Conservation (phyloP, 805 yeast genomes). For the Metschnikowia matae region DNA sequence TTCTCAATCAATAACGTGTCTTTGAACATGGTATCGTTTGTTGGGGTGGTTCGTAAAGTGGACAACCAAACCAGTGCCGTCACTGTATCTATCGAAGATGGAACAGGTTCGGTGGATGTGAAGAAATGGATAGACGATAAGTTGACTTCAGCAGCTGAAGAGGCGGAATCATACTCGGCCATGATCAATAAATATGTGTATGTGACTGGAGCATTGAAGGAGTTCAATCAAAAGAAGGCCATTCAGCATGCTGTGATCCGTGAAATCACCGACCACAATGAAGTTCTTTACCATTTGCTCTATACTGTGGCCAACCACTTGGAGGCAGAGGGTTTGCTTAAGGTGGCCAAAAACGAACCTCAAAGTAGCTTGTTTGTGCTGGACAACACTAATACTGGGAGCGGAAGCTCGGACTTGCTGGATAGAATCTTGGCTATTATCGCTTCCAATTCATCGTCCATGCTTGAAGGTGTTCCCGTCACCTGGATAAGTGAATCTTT, state of each 20-base stretch:
- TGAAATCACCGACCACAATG: slow-evolving; percentile 59
- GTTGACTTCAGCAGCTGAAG: slow-evolving; percentile 27
- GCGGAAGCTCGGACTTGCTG: slow-evolving; percentile 19
- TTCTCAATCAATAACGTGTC: slow-evolving; percentile 57
- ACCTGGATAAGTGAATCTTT: slow-evolving; percentile 56
- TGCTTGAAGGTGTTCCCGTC: slow-evolving; percentile 76
- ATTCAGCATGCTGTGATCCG: slow-evolving; percentile 61
- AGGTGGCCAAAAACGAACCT: slow-evolving; percentile 18
- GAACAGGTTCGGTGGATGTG: slow-evolving; percentile 59
- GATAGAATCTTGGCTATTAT: slow-evolving; percentile 49
- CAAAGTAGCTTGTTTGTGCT: slow-evolving; percentile 28
- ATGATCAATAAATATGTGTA: slow-evolving; percentile 55
- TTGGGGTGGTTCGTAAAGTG: slow-evolving; percentile 68
- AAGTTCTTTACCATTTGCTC: slow-evolving; percentile 62
- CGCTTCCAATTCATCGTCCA: slow-evolving; percentile 47
- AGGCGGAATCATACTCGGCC: slow-evolving; percentile 30
- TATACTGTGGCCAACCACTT: slow-evolving; percentile 58
- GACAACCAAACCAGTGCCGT: slow-evolving; percentile 55
- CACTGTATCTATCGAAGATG: slow-evolving; percentile 66
- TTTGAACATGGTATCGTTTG: slow-evolving; percentile 56
- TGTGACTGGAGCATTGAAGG: slow-evolving; percentile 46
- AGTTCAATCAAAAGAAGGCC: slow-evolving; percentile 59
- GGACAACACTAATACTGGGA: slow-evolving; percentile 14
- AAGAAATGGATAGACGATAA: slow-evolving; percentile 53
- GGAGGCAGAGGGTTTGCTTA: slow-evolving; percentile 47